phyloP scores from a whole-genome alignment of 1,284 basidiomycete species.

The Cystobasidium slooffiae region DNA sequence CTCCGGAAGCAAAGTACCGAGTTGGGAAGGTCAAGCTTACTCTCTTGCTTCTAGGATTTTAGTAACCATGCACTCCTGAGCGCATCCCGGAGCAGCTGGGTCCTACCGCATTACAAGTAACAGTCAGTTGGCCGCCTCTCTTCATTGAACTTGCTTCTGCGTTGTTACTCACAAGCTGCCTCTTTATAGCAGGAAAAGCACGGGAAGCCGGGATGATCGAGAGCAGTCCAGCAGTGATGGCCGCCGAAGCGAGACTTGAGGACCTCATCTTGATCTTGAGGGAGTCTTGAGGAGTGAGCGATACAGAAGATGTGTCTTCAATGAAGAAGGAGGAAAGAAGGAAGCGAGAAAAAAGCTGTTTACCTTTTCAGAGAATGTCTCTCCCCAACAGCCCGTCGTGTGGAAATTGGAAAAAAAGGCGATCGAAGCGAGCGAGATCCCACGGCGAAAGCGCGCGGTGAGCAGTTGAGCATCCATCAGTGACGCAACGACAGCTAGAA shows the following conservation, averaged over 20 bases:
- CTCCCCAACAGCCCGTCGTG: too few species aligned
- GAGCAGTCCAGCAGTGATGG: constrained; percentile 14
- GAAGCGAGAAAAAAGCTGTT: background rate
- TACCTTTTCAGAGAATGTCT: too few species aligned
- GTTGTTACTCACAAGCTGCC: constrained; percentile 17
- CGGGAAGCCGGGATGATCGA: constrained; percentile 10
- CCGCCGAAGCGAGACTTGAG: constrained; percentile 11
- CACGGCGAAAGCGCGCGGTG: too few species aligned
- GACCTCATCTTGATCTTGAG: constrained; percentile 8
- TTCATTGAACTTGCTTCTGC: background rate
- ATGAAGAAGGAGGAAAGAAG: background rate
- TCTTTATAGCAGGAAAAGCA: constrained; percentile 11
- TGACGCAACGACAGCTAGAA: too few species aligned
- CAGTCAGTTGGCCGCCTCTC: background rate
- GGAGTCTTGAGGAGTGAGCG: background rate
- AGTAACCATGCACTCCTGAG: constrained; percentile 28
- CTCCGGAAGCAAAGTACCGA: constrained; percentile 22
- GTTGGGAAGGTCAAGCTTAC: constrained; percentile 26
- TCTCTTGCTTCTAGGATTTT: constrained; percentile 34
- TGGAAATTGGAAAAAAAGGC: too few species aligned
- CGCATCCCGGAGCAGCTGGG: constrained; percentile 35
- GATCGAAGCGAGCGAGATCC: too few species aligned
- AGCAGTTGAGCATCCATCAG: too few species aligned
- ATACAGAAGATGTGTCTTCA: background rate
- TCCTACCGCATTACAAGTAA: constrained; percentile 3